A percentile compares a stretch with the other conserved stretches of the same genome.
Conservation (phyloP, 371 early-diverging fungal species). For the Mortierella sp. region DNA sequence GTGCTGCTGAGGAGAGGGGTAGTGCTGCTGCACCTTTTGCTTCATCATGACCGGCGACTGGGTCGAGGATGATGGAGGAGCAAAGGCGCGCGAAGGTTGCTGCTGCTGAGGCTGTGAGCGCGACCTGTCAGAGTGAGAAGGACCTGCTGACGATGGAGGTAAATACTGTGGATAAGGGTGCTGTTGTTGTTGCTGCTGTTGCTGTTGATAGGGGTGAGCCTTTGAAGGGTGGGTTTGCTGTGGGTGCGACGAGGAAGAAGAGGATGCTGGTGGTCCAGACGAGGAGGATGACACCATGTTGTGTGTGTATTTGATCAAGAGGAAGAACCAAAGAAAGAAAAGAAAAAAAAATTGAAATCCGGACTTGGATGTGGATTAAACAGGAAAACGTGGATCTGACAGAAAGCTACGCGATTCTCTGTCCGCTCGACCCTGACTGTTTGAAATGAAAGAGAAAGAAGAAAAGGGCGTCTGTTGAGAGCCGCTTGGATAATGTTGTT, state of each 20-base stretch:
- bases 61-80: constrained; percentile 5
- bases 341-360: constrained; percentile 15
- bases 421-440: background rate
- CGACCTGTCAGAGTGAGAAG: constrained; percentile 1
- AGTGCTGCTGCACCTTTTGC: constrained; percentile 6
- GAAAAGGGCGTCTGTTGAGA: background rate
- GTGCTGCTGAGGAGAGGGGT: background rate
- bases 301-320: background rate
- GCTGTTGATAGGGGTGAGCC: constrained; percentile 12
- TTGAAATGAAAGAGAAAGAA: constrained; percentile 6
- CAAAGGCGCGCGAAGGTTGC: constrained; percentile 10
- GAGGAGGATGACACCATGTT: constrained; percentile 21
- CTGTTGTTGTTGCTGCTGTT: constrained; percentile 5
- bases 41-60: constrained; percentile 18
- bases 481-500: background rate
- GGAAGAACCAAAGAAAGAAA: background rate
- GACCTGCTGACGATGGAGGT: background rate
- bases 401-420: background rate
- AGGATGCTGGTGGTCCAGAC: constrained; percentile 14
- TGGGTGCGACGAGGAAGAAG: constrained; percentile 10
- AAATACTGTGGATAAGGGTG: constrained; percentile 3
- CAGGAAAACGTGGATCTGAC: no score
- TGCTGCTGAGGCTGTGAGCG: background rate
- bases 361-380: no score
- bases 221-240: constrained; percentile 15